Percentiles rank a stretch among this genome's conserved stretches.
Conservation (phyloP, 108 stramenopile species). For the Fistulifera pelliculosa region DNA sequence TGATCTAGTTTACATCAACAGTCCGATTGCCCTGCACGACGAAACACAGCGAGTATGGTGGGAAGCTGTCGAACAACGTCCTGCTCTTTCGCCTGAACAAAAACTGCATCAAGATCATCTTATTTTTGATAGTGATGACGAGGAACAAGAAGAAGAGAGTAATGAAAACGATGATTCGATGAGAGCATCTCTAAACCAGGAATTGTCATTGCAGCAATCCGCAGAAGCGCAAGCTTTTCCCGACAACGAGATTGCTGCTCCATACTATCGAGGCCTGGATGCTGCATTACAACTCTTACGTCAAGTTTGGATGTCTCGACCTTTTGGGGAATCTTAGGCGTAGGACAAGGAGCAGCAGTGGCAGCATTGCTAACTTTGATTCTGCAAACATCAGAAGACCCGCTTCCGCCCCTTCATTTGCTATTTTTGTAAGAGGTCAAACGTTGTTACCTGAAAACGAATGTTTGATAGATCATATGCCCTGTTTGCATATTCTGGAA, state of each 20-base stretch:
- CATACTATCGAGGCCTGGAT: slow-evolving; percentile 38
- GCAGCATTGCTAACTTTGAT: slow-evolving; percentile 57
- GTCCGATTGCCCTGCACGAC: slow-evolving; percentile 31
- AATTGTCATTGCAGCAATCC: slow-evolving; percentile 5
- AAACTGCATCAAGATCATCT: not conserved
- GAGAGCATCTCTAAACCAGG: slow-evolving; percentile 20
- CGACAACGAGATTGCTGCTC: not conserved
- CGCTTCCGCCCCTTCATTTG: slow-evolving; percentile 14
- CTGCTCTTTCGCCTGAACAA: slow-evolving; percentile 14
- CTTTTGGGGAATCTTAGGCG: slow-evolving; percentile 68
- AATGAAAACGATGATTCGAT: slow-evolving; percentile 8
- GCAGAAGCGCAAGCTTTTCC: not conserved
- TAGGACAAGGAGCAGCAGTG: slow-evolving; percentile 69
- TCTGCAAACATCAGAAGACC: not conserved
- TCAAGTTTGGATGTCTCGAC: slow-evolving; percentile 64
- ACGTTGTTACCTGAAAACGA: slow-evolving; percentile 26
- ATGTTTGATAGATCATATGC: slow-evolving; percentile 13
- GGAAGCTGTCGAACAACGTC: not conserved
- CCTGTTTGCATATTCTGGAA: slow-evolving; percentile 25
- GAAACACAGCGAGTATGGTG: slow-evolving; percentile 14
- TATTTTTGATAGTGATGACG: slow-evolving; percentile 2
- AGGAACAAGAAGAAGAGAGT: slow-evolving; percentile 9
- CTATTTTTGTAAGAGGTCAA: slow-evolving; percentile 20
- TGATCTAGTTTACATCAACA: slow-evolving; percentile 73
- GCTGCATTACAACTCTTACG: slow-evolving; percentile 63